Base-by-base conservation (phyloP, 192 early-diverging fungal genomes). In the Gryganskiella cystojenkinii region DNA sequence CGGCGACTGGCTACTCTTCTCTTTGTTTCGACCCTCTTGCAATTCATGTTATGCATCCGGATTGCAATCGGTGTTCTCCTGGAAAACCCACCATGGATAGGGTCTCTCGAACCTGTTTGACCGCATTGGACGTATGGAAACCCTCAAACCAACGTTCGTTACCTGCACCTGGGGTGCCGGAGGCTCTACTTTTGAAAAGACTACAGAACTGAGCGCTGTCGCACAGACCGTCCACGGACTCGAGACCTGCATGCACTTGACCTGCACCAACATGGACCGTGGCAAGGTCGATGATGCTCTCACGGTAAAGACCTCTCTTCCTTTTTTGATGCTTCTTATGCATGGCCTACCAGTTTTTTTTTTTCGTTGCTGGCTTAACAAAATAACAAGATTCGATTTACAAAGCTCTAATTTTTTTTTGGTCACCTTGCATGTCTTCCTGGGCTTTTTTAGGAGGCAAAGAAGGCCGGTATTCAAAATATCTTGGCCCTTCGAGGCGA, bases 161-260 rank as follows among this genome's bases (percentile, higher is more conserved):
- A 91, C 92, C 34, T 93, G 92, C 49, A 95, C 94, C 4, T 95
- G 94, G 94, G 91, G 90, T 57, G 94, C 94, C 27, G 94, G 94
- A 27, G 93, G 93, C n/a, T 86, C 88, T 15, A 90, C 86, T 6
- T 84, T 89, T 37, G 91, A 94, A 54, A 82, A 88, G 50, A 94
- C 93, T 7, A 81, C 93, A 44, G 89, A 92, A 56, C 73, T 95
- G 33, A 84, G 82, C 80, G 82, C 87, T 13, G 91, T 89, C 2
- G 91, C 91, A 24, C 92, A 94, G 75, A 81, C 82, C n/a, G 85
- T 91, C 5, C 86, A 90, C 52, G 94, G 94, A 8, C 83, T 95
- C 14, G 92, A 95, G 71, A 91, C 92, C 0, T 79, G 82, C 70
- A 92, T 95, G 92, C 94, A 95, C 67, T 75, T 95, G 84, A 95